These are phyloP conservation scores for Murraya paniculata DNA, from an alignment of 345 rosid species.

Conservation along the genomic window DNA sequence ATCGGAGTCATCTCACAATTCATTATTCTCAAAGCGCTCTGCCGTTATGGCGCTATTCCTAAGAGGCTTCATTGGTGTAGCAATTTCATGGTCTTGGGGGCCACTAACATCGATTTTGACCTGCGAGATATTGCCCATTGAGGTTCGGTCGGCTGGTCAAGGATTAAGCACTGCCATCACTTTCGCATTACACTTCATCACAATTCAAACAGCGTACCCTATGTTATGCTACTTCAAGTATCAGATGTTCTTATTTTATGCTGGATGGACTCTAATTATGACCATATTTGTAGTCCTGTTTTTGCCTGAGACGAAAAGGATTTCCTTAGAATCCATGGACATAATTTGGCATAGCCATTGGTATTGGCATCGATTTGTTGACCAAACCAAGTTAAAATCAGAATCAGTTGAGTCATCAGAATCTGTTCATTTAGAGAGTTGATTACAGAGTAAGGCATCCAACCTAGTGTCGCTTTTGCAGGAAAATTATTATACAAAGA, in stretches of 20 bases:
- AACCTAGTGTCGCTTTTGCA: too few species aligned
- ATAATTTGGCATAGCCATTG: constrained; percentile 38
- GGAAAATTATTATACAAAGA: too few species aligned
- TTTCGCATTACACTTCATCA: constrained; percentile 26
- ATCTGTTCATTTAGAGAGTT: too few species aligned
- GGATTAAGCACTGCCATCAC: constrained; percentile 32
- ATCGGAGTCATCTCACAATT: not conserved
- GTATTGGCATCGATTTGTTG: not conserved
- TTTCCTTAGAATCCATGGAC: constrained; percentile 32
- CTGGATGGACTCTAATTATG: constrained; percentile 15
- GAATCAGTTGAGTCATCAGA: too few species aligned
- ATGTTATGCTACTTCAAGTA: constrained; percentile 28
- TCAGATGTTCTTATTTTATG: constrained; percentile 21
- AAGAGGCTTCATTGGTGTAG: constrained; percentile 20
- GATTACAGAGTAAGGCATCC: too few species aligned
- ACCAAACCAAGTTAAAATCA: not conserved
- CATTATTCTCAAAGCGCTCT: constrained; percentile 15
- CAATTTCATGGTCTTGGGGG: constrained; percentile 43
- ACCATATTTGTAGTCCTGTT: constrained; percentile 27
- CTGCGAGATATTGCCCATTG: constrained; percentile 38
- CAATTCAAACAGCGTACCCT: constrained; percentile 23
- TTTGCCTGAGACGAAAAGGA: constrained; percentile 39
- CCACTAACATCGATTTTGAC: constrained; percentile 32
- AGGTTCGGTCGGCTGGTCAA: constrained; percentile 39
- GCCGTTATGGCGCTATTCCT: constrained; percentile 22